A percentile compares a stretch with the other conserved stretches of the same genome.
These are phyloP conservation scores for Arthrobotrys pseudoclavata DNA, from an alignment of 2,329 filamentous ascomycete species.

Conservation along the genomic window DNA sequence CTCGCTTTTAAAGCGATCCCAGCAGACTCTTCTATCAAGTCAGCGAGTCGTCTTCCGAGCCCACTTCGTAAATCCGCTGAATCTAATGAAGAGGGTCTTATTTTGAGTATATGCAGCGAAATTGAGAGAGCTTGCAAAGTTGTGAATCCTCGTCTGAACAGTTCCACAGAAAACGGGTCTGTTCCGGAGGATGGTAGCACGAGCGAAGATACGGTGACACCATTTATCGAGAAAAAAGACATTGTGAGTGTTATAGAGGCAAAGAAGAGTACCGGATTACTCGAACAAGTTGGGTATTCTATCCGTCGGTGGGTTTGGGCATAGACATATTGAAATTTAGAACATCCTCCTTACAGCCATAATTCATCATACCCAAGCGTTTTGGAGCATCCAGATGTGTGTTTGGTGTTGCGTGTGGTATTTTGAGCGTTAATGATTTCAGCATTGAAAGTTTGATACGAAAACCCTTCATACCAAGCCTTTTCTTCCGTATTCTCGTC, in stretches of 20 bases:
- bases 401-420: slow-evolving; percentile 33
- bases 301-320: slow-evolving; percentile 94
- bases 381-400: slow-evolving; percentile 1
- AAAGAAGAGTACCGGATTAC: slow-evolving; percentile 83
- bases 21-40: slow-evolving; percentile 41
- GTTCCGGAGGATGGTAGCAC: slow-evolving; percentile 56
- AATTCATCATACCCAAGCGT: slow-evolving; percentile 18
- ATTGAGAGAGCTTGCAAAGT: slow-evolving; percentile 54
- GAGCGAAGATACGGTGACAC: slow-evolving; percentile 64
- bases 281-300: slow-evolving; percentile 89
- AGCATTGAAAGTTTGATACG: not conserved
- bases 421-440: slow-evolving; percentile 13
- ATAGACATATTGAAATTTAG: slow-evolving; percentile 38
- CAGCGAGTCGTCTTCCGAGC: slow-evolving; percentile 42
- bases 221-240: slow-evolving; percentile 73
- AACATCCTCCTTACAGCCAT: not conserved
- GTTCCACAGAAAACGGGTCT: slow-evolving; percentile 3
- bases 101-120: slow-evolving; percentile 55
- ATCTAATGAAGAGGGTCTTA: slow-evolving; percentile 69
- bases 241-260: slow-evolving; percentile 89
- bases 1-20: slow-evolving; percentile 59
- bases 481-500: slow-evolving; percentile 29
- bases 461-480: slow-evolving; percentile 24
- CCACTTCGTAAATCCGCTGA: slow-evolving; percentile 57
- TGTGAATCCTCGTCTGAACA: slow-evolving; percentile 38